Conservation (phyloP, 2,329 filamentous ascomycete species). For the Phialocephala subalpina region DNA sequence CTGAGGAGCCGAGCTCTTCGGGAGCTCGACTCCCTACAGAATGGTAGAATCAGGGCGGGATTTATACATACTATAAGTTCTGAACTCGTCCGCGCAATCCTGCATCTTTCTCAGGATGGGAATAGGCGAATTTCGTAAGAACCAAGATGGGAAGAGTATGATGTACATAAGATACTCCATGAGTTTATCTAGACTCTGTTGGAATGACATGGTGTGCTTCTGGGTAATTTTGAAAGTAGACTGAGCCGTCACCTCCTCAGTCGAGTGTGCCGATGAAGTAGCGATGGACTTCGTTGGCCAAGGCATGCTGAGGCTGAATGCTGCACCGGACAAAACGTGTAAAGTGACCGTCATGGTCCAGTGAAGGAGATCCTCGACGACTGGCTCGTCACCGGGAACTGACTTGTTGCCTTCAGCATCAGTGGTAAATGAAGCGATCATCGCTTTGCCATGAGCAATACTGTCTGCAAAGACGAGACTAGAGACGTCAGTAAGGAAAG, state of each 20-base stretch:
- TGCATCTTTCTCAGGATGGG: conserved; percentile 14
- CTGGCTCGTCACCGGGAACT: conserved; percentile 20
- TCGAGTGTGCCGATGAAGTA: conserved; percentile 9
- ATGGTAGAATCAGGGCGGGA: too few species aligned
- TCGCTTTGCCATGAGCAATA: conserved; percentile 42
- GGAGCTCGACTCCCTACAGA: too few species aligned
- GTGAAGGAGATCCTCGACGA: conserved; percentile 39
- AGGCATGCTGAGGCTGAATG: conserved; percentile 46
- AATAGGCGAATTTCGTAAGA: conserved; percentile 24
- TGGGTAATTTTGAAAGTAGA: not conserved
- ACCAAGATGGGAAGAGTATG: conserved; percentile 21
- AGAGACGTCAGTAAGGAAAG: conserved; percentile 25
- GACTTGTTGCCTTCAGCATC: conserved; percentile 23
- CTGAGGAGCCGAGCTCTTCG: too few species aligned
- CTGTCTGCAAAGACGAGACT: conserved; percentile 49
- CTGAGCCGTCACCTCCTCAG: not conserved
- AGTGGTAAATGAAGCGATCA: conserved; percentile 42
- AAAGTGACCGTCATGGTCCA: conserved; percentile 58
- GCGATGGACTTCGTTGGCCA: conserved; percentile 30
- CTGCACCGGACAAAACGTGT: conserved; percentile 59
- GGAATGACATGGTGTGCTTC: conserved; percentile 24
- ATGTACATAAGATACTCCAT: conserved; percentile 25
- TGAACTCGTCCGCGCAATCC: conserved; percentile 26
- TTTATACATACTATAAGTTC: too few species aligned
- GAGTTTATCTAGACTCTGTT: conserved; percentile 21